Conservation (phyloP, 345 rosid genomes). For the Cardiospermum halicacabum region DNA sequence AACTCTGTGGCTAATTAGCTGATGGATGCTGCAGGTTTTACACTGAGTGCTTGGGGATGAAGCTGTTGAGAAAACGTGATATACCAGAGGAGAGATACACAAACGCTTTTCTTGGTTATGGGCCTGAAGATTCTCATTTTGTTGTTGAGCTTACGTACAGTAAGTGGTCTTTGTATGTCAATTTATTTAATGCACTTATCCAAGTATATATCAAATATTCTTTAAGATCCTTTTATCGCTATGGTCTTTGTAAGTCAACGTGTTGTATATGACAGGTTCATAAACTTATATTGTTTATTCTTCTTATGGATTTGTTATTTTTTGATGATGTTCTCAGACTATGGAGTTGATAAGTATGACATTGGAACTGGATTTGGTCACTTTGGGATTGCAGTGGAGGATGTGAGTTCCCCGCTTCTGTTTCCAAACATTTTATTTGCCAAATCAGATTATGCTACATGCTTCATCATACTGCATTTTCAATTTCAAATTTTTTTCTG, state of each 20-base stretch:
- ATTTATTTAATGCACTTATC: not conserved
- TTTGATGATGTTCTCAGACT: conserved; percentile 45
- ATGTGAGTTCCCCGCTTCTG: conserved; percentile 53
- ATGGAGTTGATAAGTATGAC: conserved; percentile 88
- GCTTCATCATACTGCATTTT: conserved; percentile 7
- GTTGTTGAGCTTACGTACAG: conserved; percentile 89
- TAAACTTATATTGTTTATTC: not conserved
- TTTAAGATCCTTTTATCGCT: not conserved
- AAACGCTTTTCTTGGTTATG: conserved; percentile 97
- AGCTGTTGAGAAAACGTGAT: conserved; percentile 91
- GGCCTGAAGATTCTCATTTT: conserved; percentile 94
- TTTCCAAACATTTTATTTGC: not conserved
- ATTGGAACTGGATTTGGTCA: conserved; percentile 92
- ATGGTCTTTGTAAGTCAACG: too few relatives aligned
- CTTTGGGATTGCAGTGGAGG: conserved; percentile 90
- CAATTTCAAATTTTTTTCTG: conserved; percentile 5
- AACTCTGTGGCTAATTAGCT: not conserved
- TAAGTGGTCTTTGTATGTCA: conserved; percentile 28
- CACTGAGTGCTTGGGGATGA: conserved; percentile 97
- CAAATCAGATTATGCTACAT: not conserved
- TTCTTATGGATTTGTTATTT: not conserved
- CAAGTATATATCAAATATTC: not conserved
- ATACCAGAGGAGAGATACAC: conserved; percentile 96
- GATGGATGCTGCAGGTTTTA: conserved; percentile 55
- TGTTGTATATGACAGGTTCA: too few relatives aligned